phyloP scores from a whole-genome alignment of 208 protist species.

The Crithidia brevicula region DNA sequence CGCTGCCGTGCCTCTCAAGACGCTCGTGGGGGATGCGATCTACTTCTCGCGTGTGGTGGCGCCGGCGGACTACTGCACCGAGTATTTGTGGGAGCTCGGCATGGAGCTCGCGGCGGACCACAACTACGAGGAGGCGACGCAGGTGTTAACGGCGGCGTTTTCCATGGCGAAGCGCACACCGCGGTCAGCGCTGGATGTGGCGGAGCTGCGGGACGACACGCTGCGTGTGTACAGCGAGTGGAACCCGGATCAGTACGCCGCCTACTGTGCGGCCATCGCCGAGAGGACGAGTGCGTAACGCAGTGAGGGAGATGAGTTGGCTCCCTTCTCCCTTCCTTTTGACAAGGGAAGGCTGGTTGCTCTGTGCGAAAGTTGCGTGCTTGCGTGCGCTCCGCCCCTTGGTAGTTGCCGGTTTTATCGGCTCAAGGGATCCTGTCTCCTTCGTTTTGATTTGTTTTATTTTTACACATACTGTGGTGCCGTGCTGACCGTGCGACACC shows the following conservation, averaged over 20 bases:
- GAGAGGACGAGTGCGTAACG: slow-evolving; percentile 6
- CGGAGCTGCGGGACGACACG: slow-evolving; percentile 42
- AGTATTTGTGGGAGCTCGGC: slow-evolving; percentile 80
- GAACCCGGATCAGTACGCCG: slow-evolving; percentile 60
- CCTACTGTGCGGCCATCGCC: slow-evolving; percentile 48
- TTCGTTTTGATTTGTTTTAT: no score
- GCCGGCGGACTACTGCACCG: slow-evolving; percentile 63
- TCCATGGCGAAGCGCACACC: slow-evolving; percentile 46
- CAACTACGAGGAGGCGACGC: slow-evolving; percentile 45
- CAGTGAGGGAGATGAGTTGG: neutral
- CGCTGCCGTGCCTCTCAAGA: slow-evolving; percentile 30
- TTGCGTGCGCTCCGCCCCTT: no score
- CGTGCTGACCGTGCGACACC: no score
- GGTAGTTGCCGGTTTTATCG: no score
- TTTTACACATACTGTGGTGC: no score
- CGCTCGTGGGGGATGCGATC: slow-evolving; percentile 49
- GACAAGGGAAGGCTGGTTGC: no score
- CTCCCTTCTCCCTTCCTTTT: neutral
- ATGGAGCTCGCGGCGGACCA: slow-evolving; percentile 64
- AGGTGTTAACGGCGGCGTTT: slow-evolving; percentile 47
- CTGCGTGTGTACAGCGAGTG: slow-evolving; percentile 61
- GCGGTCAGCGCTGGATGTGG: slow-evolving; percentile 38
- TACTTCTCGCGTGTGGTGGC: slow-evolving; percentile 46
- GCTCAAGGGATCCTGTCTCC: no score
- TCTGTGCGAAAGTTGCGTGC: no score